These are phyloP conservation scores for Monsonia emarginata DNA, from an alignment of 441 rosid species.

Conservation along the genomic window DNA sequence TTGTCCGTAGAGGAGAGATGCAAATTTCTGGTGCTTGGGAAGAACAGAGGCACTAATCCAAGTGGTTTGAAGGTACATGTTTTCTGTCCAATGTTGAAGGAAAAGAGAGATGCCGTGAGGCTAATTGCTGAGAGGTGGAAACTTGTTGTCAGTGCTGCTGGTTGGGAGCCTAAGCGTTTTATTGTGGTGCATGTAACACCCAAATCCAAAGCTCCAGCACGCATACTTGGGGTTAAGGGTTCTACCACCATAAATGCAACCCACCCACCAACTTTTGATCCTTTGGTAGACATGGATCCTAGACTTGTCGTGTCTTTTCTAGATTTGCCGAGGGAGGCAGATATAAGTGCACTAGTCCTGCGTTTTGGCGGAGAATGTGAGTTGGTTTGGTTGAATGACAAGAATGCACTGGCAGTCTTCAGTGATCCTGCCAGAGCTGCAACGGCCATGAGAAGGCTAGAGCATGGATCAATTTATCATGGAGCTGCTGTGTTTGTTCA, in stretches of 20 bases:
- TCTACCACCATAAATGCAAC: slow-evolving; percentile 31
- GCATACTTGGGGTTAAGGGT: slow-evolving; percentile 65
- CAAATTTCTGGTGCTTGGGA: slow-evolving; percentile 81
- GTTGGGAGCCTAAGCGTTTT: slow-evolving; percentile 97
- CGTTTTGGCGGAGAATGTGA: slow-evolving; percentile 97
- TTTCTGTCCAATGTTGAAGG: slow-evolving; percentile 88
- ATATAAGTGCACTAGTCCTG: slow-evolving; percentile 72
- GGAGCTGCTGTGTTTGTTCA: slow-evolving; percentile 62
- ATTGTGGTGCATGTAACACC: slow-evolving; percentile 62
- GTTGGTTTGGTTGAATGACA: slow-evolving; percentile 89
- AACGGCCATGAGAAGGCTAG: slow-evolving; percentile 95
- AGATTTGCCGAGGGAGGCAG: slow-evolving; percentile 89
- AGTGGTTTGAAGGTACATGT: slow-evolving; percentile 72
- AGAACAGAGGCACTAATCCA: slow-evolving; percentile 46
- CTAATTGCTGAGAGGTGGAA: slow-evolving; percentile 93
- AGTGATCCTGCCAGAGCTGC: slow-evolving; percentile 91
- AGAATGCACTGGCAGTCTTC: slow-evolving; percentile 91
- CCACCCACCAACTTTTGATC: slow-evolving; percentile 61
- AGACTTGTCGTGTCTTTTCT: slow-evolving; percentile 80
- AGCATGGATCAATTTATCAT: slow-evolving; percentile 71
- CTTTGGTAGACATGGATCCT: slow-evolving; percentile 88
- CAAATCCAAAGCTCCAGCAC: slow-evolving; percentile 73
- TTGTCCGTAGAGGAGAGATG: slow-evolving; percentile 87
- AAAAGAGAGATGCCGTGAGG: slow-evolving; percentile 81
- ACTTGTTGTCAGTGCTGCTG: slow-evolving; percentile 61